These are phyloP conservation scores for Ophiostoma sp. DNA, from an alignment of 2,329 filamentous ascomycete species.

Conservation along the genomic window DNA sequence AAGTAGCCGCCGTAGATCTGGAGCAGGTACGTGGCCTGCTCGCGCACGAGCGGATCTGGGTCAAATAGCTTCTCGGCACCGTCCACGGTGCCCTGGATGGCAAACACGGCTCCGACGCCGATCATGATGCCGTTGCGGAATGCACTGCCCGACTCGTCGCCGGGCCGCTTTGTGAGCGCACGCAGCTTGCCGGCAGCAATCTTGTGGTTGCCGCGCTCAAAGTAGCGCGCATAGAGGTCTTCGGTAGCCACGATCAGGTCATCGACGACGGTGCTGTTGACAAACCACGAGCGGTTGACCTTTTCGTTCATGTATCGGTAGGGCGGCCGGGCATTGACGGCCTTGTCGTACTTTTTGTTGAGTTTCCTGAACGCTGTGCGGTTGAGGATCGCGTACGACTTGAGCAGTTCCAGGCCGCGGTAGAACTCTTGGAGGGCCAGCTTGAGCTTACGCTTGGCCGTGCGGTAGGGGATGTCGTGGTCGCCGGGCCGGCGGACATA, in stretches of 20 bases:
- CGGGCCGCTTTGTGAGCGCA: slow-evolving; percentile 56
- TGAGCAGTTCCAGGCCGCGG: slow-evolving; percentile 81
- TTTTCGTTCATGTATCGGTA: slow-evolving; percentile 84
- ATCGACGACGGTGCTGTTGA: slow-evolving; percentile 80
- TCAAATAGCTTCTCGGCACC: slow-evolving; percentile 50
- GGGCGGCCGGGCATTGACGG: slow-evolving; percentile 68
- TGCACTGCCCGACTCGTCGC: slow-evolving; percentile 51
- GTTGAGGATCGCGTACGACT: slow-evolving; percentile 85
- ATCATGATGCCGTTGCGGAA: slow-evolving; percentile 62
- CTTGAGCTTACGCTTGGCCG: slow-evolving; percentile 88
- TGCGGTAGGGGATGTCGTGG: slow-evolving; percentile 71
- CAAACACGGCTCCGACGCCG: slow-evolving; percentile 61
- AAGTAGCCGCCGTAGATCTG: slow-evolving; percentile 95
- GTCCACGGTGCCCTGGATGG: slow-evolving; percentile 59
- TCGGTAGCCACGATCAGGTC: slow-evolving; percentile 74
- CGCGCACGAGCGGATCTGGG: slow-evolving; percentile 42
- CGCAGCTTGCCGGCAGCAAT: slow-evolving; percentile 82
- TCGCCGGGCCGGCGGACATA: slow-evolving; percentile 45
- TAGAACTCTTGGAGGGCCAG: slow-evolving; percentile 89
- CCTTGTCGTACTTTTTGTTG: slow-evolving; percentile 98
- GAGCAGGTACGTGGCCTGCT: slow-evolving; percentile 62
- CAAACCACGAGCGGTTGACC: slow-evolving; percentile 86
- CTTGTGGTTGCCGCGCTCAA: slow-evolving; percentile 89
- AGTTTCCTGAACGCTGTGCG: slow-evolving; percentile 93
- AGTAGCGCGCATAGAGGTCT: slow-evolving; percentile 89